Base-by-base conservation (phyloP, 345 rosid genomes). In the Camelina laxa region DNA sequence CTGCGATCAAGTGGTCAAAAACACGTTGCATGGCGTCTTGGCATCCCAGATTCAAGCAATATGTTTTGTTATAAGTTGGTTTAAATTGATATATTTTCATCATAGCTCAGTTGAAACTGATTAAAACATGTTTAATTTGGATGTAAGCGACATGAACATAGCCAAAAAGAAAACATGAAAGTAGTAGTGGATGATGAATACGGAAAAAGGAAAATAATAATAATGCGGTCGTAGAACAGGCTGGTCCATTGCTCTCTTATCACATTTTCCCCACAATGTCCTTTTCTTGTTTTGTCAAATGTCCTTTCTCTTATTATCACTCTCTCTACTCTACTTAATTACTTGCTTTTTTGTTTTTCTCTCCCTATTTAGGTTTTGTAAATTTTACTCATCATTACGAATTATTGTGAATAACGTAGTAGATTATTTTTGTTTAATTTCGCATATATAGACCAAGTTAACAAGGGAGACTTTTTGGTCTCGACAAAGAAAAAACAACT, bases 261-360 rank as follows among this genome's bases (percentile, higher is more conserved):
- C 19, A 16, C 13, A 16, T 64, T 55, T 57, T 55, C n/a, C n/a
- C n/a, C n/a, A n/a, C n/a, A n/a, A n/a, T n/a, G n/a, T n/a, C n/a
- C 51, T 62, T 62, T 30, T 42, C 4, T 70, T 48, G 19, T 53
- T 73, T 41, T 38, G 51, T 72, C 75, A 51, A 72, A 33, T 17
- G 41, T 71, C 50, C 50, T 49, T 60, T 50, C 21, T 50, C 24
- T 50, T 59, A 35, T 14, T 30, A 24, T 13, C 15, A 33, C 36
- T 33, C 30, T 27, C 30, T 7, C 36, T 33, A 33, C 19, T 27
- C 19, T 27, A 30, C 45, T 30, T 2, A 57, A 27, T 27, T 3
- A 24, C n/a, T n/a, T n/a, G n/a, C n/a, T n/a, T n/a, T n/a, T n/a
- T n/a, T 59, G n/a, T 49, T 49, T 60, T 55, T 36, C 41, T 38